phyloP scores from a whole-genome alignment of 768 basidiomycete species.

The Russula sp. region DNA sequence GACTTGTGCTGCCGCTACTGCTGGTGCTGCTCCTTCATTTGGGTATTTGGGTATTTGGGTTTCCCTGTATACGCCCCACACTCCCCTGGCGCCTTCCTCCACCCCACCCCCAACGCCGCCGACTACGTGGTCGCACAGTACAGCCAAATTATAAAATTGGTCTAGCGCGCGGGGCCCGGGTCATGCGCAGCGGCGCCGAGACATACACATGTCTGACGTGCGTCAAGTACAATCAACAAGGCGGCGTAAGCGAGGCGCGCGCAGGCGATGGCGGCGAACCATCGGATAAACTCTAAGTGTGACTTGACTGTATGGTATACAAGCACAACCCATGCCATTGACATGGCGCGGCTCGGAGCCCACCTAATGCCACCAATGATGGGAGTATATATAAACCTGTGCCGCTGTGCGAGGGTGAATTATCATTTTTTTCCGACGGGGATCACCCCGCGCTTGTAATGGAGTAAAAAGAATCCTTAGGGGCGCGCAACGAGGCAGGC shows the following conservation, averaged over 20 bases:
- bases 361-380: neutral
- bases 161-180: neutral
- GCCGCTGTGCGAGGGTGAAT: neutral
- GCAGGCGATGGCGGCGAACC: neutral
- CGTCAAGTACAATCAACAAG: constrained; percentile 3
- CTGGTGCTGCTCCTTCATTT: too few relatives aligned
- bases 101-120: neutral
- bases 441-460: neutral
- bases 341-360: neutral
- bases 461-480: neutral
- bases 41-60: too few relatives aligned
- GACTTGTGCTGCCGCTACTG: too few relatives aligned
- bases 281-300: constrained; percentile 4
- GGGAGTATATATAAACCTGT: neutral
- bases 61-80: too few relatives aligned
- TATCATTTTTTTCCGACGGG: neutral
- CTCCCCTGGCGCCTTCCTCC: too few relatives aligned
- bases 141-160: too few relatives aligned
- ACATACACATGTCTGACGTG: constrained; percentile 13
- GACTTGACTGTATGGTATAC: neutral
- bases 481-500: constrained; percentile 10
- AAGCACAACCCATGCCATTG: neutral
- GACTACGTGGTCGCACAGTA: too few relatives aligned
- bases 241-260: constrained; percentile 7
- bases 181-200: neutral